Conservation (phyloP, 768 basidiomycete genomes). For the Scleroderma bovista region DNA sequence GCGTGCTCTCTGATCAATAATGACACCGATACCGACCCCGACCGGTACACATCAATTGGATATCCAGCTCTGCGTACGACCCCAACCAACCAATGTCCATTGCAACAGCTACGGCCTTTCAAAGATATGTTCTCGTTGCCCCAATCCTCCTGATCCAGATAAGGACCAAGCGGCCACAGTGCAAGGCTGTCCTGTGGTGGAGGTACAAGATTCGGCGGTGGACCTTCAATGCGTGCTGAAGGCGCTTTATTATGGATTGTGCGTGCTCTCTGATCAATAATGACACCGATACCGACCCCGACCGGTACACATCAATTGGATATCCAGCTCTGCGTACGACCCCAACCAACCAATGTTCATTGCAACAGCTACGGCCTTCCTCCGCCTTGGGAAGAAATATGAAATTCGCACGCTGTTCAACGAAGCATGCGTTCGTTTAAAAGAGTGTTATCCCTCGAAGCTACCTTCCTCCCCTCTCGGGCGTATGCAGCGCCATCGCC, state of each 20-base stretch:
- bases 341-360: conserved; percentile 7
- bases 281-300: too few species aligned
- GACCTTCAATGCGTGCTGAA: conserved; percentile 15
- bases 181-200: conserved; percentile 17
- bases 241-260: conserved; percentile 12
- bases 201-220: conserved; percentile 7
- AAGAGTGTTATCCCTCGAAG: not conserved
- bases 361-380: conserved; percentile 1
- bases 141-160: conserved; percentile 1
- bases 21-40: too few species aligned
- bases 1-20: not conserved
- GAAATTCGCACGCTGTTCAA: conserved; percentile 2
- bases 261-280: not conserved
- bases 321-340: conserved; percentile 8
- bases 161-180: conserved; percentile 1
- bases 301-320: too few species aligned
- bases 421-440: conserved; percentile 7
- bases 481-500: not conserved
- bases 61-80: too few species aligned
- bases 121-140: conserved; percentile 21
- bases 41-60: too few species aligned
- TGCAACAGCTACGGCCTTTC: too few species aligned
- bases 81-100: too few species aligned
- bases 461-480: not conserved
- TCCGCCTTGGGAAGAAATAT: conserved; percentile 17